Evolutionary conservation across 2,329 filamentous ascomycete genomes (phyloP).

Genomic region (Calonectria pauciramosa): DNA sequence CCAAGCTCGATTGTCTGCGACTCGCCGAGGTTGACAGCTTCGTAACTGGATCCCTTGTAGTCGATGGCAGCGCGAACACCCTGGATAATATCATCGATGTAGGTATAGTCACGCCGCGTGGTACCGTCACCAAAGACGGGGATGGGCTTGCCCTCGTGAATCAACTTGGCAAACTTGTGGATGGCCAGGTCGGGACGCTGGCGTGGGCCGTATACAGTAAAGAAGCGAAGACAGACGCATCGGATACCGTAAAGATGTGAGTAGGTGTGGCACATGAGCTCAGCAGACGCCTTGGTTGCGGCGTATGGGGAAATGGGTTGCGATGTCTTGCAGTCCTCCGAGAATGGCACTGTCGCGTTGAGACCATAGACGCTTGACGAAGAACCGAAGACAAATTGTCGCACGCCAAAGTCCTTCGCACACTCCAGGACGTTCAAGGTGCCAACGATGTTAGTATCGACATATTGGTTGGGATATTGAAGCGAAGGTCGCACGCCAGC

Average conservation of each 20-base stretch:
- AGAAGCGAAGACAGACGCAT: constrained; percentile 43
- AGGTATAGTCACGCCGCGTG: constrained; percentile 43
- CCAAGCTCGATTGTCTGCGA: constrained; percentile 39
- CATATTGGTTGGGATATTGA: constrained; percentile 31
- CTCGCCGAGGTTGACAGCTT: constrained; percentile 43
- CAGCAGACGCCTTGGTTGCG: constrained; percentile 35
- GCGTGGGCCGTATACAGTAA: constrained; percentile 43
- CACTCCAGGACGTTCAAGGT: constrained; percentile 43
- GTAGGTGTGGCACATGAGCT: constrained; percentile 42
- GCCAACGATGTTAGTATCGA: constrained; percentile 42
- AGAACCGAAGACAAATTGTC: constrained; percentile 41
- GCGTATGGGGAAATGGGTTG: constrained; percentile 43
- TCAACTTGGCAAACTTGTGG: constrained; percentile 42
- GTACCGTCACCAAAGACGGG: constrained; percentile 42
- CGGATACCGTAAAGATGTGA: constrained; percentile 41
- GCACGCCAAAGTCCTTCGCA: constrained; percentile 38
- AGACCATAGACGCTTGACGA: constrained; percentile 43
- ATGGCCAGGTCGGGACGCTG: constrained; percentile 44
- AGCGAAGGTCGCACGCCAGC: constrained; percentile 42
- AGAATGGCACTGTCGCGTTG: constrained; percentile 38
- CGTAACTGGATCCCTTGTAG: constrained; percentile 33
- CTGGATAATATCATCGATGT: constrained; percentile 42
- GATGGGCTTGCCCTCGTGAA: constrained; percentile 38
- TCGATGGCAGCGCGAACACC: constrained; percentile 40
- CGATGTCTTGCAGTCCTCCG: constrained; percentile 31